Base-by-base conservation (phyloP, 352 stramenopile genomes). In the Globisporangium solare region DNA sequence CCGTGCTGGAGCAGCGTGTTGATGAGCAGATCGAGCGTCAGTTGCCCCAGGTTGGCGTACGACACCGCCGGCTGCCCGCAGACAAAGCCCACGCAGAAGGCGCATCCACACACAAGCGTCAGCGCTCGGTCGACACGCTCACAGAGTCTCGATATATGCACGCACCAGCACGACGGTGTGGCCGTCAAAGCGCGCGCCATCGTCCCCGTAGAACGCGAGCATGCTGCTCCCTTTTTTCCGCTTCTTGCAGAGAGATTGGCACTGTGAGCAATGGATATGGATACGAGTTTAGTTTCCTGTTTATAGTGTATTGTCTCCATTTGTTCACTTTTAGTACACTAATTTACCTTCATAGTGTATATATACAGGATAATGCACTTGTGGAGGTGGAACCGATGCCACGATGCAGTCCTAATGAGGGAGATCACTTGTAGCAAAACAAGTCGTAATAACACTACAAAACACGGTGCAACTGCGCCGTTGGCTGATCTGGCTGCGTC, bases 41-140 rank as follows among this genome's bases (percentile, higher is more conserved):
- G 59, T 62, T 94, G 83, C 20, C 83, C 83, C 35, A 94, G 54
- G 60, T 94, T 94, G n/a, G 79, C 83, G 55, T 77, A 88, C 6
- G 83, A 94, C 45, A 94, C 69, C 15, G 73, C 75, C 6, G 83
- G 83, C 83, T 94, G 56, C 15, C 20, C 13, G 17, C 47, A 45
- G 17, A 35, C 51, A 7, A 48, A 39, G 66, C 42, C 40, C 2
- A 54, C 11, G 24, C 46, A 37, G n/a, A 21, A 51, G 21, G 7
- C 37, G 41, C n/a, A 13, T 31, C 14, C 13, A 24, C 43, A 37
- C 24, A 31, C 24, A n/a, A n/a, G 24, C 24, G 24, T 31, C 24
- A 31, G 24, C 24, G 6, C 24, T 2, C 6, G 24, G 24, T 31
- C 2, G 6, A 31, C 24, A 31, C 24, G 6, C 13, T 14, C 0